Evolutionary conservation across 202 grass and related monocot genomes (phyloP).

Genomic region (Schoenoplectus tabernaemontani): DNA sequence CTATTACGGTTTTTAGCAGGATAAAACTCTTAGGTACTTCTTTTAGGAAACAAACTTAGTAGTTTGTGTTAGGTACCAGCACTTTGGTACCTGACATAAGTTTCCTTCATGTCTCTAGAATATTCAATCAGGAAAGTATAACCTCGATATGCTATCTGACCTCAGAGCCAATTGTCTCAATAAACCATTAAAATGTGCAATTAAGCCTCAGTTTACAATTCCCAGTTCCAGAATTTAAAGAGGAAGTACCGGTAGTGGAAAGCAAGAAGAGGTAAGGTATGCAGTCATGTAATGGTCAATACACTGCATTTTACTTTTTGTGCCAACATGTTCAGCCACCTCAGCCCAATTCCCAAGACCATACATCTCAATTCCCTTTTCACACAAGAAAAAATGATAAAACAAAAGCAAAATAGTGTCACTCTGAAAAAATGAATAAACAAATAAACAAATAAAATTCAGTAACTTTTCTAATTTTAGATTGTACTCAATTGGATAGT

Average conservation of each 20-base stretch:
- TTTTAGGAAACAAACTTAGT: not conserved
- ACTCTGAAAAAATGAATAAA: slow-evolving; percentile 7
- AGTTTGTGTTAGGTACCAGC: not conserved
- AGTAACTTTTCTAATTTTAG: not conserved
- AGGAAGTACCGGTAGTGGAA: slow-evolving; percentile 80
- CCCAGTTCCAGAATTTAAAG: slow-evolving; percentile 4
- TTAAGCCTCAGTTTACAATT: not conserved
- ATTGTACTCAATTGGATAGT: not conserved
- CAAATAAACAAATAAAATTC: slow-evolving; percentile 7
- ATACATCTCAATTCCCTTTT: slow-evolving; percentile 98
- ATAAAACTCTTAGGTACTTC: no score
- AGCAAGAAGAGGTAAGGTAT: slow-evolving; percentile 95
- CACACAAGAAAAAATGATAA: slow-evolving; percentile 22
- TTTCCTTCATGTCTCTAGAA: not conserved
- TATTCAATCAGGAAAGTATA: not conserved
- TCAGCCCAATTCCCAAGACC: slow-evolving; percentile 92
- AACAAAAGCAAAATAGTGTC: slow-evolving; percentile 26
- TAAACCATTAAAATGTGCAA: slow-evolving; percentile 4
- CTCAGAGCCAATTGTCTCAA: no score
- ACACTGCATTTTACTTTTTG: slow-evolving; percentile 77
- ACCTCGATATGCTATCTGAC: no score
- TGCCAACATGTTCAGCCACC: slow-evolving; percentile 97
- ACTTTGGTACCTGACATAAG: not conserved
- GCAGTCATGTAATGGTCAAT: slow-evolving; percentile 92
- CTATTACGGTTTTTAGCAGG: not conserved